Percentiles rank a stretch among this genome's conserved stretches.
phyloP scores from a whole-genome alignment of 805 yeast species.

The Yamadazyma tumulicola region DNA sequence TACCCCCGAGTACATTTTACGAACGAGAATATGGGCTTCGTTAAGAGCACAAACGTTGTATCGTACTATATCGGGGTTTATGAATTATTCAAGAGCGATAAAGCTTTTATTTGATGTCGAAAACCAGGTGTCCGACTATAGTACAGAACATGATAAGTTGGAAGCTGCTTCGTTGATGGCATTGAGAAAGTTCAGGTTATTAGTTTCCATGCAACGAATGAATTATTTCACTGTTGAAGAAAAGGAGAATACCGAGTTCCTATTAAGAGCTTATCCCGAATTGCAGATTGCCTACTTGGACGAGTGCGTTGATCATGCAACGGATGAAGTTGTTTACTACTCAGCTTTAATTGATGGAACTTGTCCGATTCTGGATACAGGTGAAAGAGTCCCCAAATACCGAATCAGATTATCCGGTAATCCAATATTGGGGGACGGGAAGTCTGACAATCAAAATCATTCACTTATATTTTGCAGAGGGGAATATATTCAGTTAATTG shows the following conservation, averaged over 20 bases:
- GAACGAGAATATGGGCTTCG: conserved; percentile 99
- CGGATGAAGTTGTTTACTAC: conserved; percentile 68
- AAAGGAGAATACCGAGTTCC: conserved; percentile 73
- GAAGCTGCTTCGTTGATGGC: conserved; percentile 63
- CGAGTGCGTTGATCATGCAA: conserved; percentile 80
- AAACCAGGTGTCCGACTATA: conserved; percentile 54
- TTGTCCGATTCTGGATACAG: conserved; percentile 59
- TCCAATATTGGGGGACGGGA: conserved; percentile 95
- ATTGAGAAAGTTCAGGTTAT: conserved; percentile 73
- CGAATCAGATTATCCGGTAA: conserved; percentile 83
- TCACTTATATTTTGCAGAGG: conserved; percentile 86
- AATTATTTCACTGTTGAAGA: conserved; percentile 70
- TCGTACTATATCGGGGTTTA: conserved; percentile 96
- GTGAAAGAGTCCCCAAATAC: conserved; percentile 32
- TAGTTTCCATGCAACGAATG: conserved; percentile 85
- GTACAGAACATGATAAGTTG: conserved; percentile 31
- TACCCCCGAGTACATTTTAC: conserved; percentile 91
- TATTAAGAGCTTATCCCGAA: conserved; percentile 68
- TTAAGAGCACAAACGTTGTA: conserved; percentile 94
- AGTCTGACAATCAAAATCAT: conserved; percentile 92
- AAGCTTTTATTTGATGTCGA: conserved; percentile 86
- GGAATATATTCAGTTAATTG: conserved; percentile 90
- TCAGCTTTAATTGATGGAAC: conserved; percentile 81
- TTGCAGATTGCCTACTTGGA: conserved; percentile 71
- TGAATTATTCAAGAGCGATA: conserved; percentile 97